These are phyloP conservation scores for Trichomonas tenax DNA, from an alignment of 208 protist species.

Conservation along the genomic window DNA sequence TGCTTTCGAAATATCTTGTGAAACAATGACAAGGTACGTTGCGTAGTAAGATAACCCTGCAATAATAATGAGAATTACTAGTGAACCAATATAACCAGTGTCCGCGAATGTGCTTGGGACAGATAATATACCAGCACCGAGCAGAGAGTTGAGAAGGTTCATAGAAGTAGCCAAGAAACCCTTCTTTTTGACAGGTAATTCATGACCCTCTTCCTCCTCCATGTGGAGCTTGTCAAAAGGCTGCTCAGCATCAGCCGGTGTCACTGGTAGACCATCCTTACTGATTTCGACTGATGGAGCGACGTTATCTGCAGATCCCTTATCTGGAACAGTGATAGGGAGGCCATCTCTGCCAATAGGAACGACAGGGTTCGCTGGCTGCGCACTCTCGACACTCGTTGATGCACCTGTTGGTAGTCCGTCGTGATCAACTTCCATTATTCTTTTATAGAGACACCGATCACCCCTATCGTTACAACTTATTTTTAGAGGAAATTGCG, in stretches of 20 bases:
- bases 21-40: not conserved
- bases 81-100: not conserved
- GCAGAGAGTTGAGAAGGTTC: not conserved
- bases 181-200: not conserved
- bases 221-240: not conserved
- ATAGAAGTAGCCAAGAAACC: not conserved
- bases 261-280: not conserved
- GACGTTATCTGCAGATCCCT: not conserved
- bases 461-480: not conserved
- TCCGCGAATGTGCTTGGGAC: not conserved
- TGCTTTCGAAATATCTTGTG: not conserved
- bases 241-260: not conserved
- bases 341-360: not conserved
- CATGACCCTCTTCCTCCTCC: not conserved
- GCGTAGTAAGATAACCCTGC: not conserved
- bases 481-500: too few relatives aligned
- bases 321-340: not conserved
- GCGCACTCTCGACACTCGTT: not conserved
- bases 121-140: constrained; percentile 7
- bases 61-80: not conserved
- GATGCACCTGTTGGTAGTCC: not conserved
- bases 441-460: not conserved
- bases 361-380: not conserved
- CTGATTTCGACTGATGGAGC: not conserved
- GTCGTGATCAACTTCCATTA: not conserved